Conservation (phyloP, 202 grass and related monocot species). For the Dendrocalamus latiflorus region DNA sequence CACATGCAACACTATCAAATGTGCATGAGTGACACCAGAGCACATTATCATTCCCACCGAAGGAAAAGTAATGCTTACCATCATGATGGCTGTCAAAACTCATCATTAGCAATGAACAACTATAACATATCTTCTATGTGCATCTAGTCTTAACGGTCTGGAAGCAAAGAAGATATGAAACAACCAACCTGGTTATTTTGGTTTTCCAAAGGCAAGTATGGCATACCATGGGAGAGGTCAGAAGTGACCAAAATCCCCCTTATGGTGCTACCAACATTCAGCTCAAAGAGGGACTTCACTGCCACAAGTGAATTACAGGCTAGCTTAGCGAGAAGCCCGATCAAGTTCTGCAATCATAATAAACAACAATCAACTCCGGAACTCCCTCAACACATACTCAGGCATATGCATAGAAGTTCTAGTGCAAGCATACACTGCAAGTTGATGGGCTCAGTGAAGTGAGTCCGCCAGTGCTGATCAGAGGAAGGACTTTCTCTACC, state of each 20-base stretch:
- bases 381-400: background rate
- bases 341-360: constrained; percentile 55
- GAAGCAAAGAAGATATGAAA: background rate
- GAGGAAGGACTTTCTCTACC: constrained; percentile 55
- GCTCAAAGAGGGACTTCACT: constrained; percentile 78
- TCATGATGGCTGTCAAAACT: background rate
- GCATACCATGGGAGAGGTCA: constrained; percentile 58
- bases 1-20: background rate
- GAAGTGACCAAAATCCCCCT: constrained; percentile 68
- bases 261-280: constrained; percentile 69
- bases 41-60: background rate
- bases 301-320: constrained; percentile 70
- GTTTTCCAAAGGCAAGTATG: constrained; percentile 56
- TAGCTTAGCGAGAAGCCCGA: constrained; percentile 75
- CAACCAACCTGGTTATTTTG: constrained; percentile 73
- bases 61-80: background rate
- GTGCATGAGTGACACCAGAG: background rate
- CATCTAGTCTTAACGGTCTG: constrained; percentile 8
- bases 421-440: constrained; percentile 54
- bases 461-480: constrained; percentile 57
- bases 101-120: background rate
- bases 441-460: constrained; percentile 49
- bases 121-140: background rate
- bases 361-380: constrained; percentile 19
- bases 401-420: constrained; percentile 9